Conservation (phyloP, 805 yeast species). For the Teunomyces aglyptinius region DNA sequence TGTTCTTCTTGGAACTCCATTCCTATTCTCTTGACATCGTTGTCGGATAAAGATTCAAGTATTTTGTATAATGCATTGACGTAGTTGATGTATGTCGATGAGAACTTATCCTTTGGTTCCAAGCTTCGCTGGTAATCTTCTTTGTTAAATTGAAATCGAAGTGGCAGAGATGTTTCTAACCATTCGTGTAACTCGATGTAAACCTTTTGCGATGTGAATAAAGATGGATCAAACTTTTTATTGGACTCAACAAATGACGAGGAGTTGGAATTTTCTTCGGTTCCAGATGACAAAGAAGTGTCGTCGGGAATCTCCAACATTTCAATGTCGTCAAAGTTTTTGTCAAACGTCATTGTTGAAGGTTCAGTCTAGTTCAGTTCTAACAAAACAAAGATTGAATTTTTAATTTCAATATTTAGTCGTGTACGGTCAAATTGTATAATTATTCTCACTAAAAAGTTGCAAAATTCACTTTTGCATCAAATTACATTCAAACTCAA, state of each 20-base stretch:
- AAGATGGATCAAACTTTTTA: background rate
- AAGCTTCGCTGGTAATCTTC: constrained; percentile 39
- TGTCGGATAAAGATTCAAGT: constrained; percentile 38
- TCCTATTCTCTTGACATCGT: constrained; percentile 13
- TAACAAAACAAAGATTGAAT: background rate
- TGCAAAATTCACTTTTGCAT: background rate
- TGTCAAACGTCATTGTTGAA: background rate
- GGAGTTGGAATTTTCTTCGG: constrained; percentile 17
- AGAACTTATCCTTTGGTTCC: constrained; percentile 32
- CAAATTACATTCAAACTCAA: background rate
- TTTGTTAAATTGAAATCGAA: constrained; percentile 41
- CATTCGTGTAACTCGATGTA: constrained; percentile 46
- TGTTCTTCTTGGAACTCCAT: constrained; percentile 20
- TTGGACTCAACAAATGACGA: constrained; percentile 6
- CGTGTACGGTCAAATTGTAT: constrained; percentile 1
- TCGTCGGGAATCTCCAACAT: constrained; percentile 45
- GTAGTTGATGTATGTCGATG: constrained; percentile 45
- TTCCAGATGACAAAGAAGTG: constrained; percentile 16
- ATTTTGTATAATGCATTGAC: constrained; percentile 51
- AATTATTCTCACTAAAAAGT: background rate
- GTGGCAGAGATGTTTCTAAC: constrained; percentile 37
- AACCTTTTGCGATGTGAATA: constrained; percentile 14
- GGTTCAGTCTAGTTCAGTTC: background rate
- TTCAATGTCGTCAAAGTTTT: constrained; percentile 35
- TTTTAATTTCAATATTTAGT: background rate